These are phyloP conservation scores for Panicum miliaceum DNA, from an alignment of 176 grass and related monocot species.

Conservation along the genomic window DNA sequence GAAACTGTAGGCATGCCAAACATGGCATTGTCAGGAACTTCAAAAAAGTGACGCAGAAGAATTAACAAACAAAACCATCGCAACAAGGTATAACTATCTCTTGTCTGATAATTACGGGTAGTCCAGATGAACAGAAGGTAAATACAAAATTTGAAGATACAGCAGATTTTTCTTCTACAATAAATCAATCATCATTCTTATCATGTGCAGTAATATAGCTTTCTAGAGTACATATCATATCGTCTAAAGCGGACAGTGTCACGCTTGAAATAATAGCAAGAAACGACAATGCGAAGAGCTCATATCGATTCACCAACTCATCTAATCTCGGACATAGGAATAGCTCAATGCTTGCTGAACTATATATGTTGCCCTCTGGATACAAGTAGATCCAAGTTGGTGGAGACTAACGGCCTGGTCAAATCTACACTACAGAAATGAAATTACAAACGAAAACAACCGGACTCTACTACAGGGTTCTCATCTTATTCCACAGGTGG, in stretches of 20 bases:
- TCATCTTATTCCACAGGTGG: constrained; percentile 53
- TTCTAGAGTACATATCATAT: background rate
- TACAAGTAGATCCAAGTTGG: constrained; percentile 16
- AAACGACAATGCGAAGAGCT: background rate
- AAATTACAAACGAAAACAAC: constrained; percentile 44
- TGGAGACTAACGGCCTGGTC: constrained; percentile 34
- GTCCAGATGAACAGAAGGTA: background rate
- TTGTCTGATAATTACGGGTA: background rate
- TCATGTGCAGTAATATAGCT: constrained; percentile 9
- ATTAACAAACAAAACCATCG: background rate
- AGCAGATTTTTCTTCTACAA: background rate
- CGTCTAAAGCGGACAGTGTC: background rate
- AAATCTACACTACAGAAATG: constrained; percentile 40
- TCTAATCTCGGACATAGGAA: constrained; percentile 15
- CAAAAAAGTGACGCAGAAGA: background rate
- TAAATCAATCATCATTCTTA: background rate
- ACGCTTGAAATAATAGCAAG: background rate
- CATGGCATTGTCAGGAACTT: background rate
- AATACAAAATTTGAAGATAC: background rate
- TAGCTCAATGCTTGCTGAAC: constrained; percentile 45
- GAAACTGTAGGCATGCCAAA: background rate
- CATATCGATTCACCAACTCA: constrained; percentile 16
- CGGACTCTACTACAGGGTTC: constrained; percentile 8
- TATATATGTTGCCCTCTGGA: constrained; percentile 36
- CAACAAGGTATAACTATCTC: background rate